phyloP scores from a whole-genome alignment of 352 stramenopile genomes.

The Elongisporangium senticosum region DNA sequence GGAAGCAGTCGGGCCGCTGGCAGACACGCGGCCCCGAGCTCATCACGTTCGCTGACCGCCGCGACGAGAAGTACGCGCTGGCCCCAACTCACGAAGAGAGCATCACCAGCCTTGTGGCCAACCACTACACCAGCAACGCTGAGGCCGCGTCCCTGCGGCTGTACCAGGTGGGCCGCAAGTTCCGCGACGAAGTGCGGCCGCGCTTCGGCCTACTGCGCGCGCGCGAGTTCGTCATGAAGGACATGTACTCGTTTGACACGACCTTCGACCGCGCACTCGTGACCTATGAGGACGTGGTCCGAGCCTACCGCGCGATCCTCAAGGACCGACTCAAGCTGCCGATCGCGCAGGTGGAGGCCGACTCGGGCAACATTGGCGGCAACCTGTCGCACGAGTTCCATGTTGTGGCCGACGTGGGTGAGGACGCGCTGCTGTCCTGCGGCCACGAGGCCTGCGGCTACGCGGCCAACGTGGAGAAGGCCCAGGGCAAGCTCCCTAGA shows the following conservation, averaged over 20 bases:
- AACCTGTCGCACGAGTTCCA: conserved; percentile 89
- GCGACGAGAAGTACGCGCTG: conserved; percentile 58
- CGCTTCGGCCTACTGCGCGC: conserved; percentile 78
- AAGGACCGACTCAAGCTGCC: conserved; percentile 51
- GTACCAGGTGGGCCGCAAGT: conserved; percentile 88
- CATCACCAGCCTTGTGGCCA: conserved; percentile 73
- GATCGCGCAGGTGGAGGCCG: conserved; percentile 77
- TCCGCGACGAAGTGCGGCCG: conserved; percentile 85
- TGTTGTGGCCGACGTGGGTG: conserved; percentile 72
- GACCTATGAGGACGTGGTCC: conserved; percentile 78
- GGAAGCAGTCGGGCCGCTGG: conserved; percentile 80
- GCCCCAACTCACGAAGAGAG: conserved; percentile 83
- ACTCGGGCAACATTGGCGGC: conserved; percentile 85
- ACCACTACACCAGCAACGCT: conserved; percentile 30
- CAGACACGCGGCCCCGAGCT: conserved; percentile 78
- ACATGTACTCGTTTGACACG: conserved; percentile 88
- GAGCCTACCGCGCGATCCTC: conserved; percentile 78
- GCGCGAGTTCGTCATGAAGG: conserved; percentile 90
- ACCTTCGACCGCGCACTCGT: conserved; percentile 45
- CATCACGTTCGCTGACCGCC: conserved; percentile 75
- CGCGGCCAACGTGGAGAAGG: conserved; percentile 87
- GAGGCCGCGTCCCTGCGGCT: conserved; percentile 50
- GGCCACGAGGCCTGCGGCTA: conserved; percentile 50
- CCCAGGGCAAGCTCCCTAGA: conserved; percentile 30
- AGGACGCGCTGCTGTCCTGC: conserved; percentile 81